Base-by-base conservation (phyloP, 495 filamentous ascomycete genomes). In the Venustampulla echinocandica region DNA sequence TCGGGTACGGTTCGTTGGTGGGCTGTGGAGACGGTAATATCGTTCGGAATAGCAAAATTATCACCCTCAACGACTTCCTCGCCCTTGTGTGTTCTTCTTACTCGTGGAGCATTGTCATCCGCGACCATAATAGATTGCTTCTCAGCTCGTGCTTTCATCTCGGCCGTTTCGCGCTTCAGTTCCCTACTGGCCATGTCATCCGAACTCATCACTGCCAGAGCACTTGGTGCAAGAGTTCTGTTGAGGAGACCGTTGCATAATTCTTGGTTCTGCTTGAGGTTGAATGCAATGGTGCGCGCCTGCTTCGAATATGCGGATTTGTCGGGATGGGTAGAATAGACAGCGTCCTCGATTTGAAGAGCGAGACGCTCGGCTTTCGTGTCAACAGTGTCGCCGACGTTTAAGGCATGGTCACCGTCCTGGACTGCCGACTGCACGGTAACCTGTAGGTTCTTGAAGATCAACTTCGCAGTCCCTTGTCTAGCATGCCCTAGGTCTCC, bases 181-280 rank as follows among this genome's bases (percentile, higher is more conserved):
- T 97, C 88, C 62, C 94, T 85, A 49, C 85, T 90, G 6, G 87
- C 87, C 74, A 98, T 87, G 47, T 95, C 85, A 58, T 88, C 82
- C 1, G 82, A 71, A 9, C 77, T 78, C 90, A 98, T 96, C 46
- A 75, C 75, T 30, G 86, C 82, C 27, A 98, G 73, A 33, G 77
- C 77, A 17, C 81, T 71, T 0, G 88, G 73, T 3, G 81, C 77
- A 46, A 96, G 69, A 42, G 67, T 74, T 42, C 79, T 77, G 48
- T 71, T 74, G 21, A 96, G 73, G 30, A 98, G 67, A 38, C 84
- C 80, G 63, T 82, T 75, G 49, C 80, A 76, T 44, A 98, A 76
- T 50, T 84, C 79, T 49, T 75, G 61, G 61, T 98, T 98, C 61
- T 76, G 78, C 69, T 93, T 92, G 50, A 95, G 67, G 66, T 96